Evolutionary conservation across 2,329 filamentous ascomycete species (phyloP).

Genomic region (Colletotrichum kahawae): DNA sequence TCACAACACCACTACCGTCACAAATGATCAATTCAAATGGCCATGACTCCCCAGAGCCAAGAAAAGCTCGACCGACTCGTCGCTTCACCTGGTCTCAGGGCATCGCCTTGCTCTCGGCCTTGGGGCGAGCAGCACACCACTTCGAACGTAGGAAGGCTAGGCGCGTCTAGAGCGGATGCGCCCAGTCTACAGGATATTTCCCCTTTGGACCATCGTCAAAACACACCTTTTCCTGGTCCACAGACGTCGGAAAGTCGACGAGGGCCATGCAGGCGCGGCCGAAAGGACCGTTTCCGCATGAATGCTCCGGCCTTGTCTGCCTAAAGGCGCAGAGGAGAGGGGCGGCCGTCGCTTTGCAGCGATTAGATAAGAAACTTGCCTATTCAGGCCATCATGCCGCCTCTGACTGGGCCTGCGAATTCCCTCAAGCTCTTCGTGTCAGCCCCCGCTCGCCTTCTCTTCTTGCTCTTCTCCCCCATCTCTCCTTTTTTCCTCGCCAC

Average conservation of each 20-base stretch:
- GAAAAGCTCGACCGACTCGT: background rate
- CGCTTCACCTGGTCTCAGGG: background rate
- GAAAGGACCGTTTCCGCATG: background rate
- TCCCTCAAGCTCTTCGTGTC: background rate
- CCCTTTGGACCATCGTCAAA: background rate
- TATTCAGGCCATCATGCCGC: conserved; percentile 14
- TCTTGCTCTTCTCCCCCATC: background rate
- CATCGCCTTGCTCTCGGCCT: background rate
- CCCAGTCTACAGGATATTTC: background rate
- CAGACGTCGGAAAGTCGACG: background rate
- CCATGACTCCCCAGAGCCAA: background rate
- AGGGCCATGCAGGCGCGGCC: background rate
- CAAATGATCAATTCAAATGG: background rate
- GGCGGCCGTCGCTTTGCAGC: background rate
- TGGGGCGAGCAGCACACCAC: background rate
- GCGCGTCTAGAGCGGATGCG: background rate
- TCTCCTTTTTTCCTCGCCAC: background rate
- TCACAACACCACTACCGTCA: background rate
- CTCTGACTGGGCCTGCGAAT: conserved; percentile 9
- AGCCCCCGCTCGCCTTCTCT: background rate
- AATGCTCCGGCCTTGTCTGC: background rate
- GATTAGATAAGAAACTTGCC: conserved; percentile 22
- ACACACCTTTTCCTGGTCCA: background rate
- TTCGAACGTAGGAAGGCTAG: background rate
- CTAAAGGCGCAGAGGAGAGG: background rate